Base-by-base conservation (phyloP, 352 stramenopile genomes). In the Globisporangium viniferum region DNA sequence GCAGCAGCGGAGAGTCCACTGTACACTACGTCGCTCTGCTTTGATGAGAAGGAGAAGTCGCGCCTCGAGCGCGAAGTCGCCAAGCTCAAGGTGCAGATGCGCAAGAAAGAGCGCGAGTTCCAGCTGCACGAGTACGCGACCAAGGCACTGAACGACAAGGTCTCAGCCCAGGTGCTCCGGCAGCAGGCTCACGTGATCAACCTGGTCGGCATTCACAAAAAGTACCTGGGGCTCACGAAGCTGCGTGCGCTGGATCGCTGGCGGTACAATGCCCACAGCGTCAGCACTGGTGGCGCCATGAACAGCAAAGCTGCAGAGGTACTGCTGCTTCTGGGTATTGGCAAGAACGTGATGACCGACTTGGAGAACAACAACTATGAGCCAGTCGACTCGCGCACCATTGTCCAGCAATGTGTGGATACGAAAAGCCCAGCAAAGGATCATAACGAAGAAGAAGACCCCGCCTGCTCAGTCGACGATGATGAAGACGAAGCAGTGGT, bases 11-110 rank as follows among this genome's bases (percentile, higher is more conserved):
- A 67, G 36, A 55, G 36, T 41, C 69, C 63, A 6, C 54, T 74
- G 46, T 79, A 66, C 46, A 27, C 31, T 14, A 18, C 66, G 48
- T 64, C 58, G 2, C 67, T 80, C 2, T 66, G 51, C 24, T 77
- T 78, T 41, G 72, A 63, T 12, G 69, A 76, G 58, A 69, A 73
- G 27, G 78, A 84, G 27, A 84, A 84, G 44, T 48, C 71, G 7
- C 70, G 67, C 18, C 68, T 81, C 65, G 72, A 88, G 41, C 73
- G 68, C 31, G 64, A 85, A 29, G 70, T 83, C 29, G 70, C 76
- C 0, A 78, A 77, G 24, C 65, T 84, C 20, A 77, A 82, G 56
- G 27, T 72, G 31, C 51, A 68, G 15, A 31, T 85, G 33, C 75
- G 74, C 56, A 75, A 78, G 22, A 80, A 78, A 53, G 76, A 83